phyloP scores from a whole-genome alignment of 345 rosid genomes.

The Brassica incana region DNA sequence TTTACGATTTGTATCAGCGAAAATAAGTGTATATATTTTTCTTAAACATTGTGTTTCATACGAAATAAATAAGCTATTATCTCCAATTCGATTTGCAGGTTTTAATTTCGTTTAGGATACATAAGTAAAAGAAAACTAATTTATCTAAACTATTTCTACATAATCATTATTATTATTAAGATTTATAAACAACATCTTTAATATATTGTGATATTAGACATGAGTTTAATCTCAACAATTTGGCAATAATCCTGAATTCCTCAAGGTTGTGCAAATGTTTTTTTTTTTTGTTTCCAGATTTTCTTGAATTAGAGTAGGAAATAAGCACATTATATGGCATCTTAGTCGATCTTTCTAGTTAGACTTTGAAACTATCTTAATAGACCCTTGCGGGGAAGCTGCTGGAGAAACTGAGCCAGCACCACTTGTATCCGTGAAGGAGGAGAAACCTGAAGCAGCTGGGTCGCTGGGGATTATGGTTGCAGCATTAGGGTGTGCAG shows the following conservation, averaged over 20 bases:
- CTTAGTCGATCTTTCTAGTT: constrained; percentile 9
- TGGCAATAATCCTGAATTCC: constrained; percentile 11
- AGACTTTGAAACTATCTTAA: constrained; percentile 7
- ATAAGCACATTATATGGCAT: constrained; percentile 22
- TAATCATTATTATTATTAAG: not conserved
- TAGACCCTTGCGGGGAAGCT: constrained; percentile 13
- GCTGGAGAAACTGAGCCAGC: constrained; percentile 19
- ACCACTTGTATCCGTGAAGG: constrained; percentile 23
- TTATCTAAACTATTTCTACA: constrained; percentile 12
- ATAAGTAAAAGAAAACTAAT: not conserved
- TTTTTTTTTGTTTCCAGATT: constrained; percentile 2
- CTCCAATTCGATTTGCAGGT: not conserved
- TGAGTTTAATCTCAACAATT: constrained; percentile 37
- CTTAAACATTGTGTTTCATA: not conserved
- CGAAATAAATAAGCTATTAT: not conserved
- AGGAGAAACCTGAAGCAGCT: constrained; percentile 14
- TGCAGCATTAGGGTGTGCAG: not conserved
- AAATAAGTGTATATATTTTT: not conserved
- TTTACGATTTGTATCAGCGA: not conserved
- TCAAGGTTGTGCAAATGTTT: constrained; percentile 13
- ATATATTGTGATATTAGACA: constrained; percentile 23
- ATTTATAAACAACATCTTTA: constrained; percentile 28
- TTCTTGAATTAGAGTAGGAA: constrained; percentile 22
- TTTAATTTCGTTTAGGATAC: not conserved
- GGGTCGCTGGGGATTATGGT: constrained; percentile 8